Percentiles rank a stretch among this genome's conserved stretches.
These are phyloP conservation scores for Exophiala aquamarina DNA, from an alignment of 2,329 filamentous ascomycete species.

Conservation along the genomic window DNA sequence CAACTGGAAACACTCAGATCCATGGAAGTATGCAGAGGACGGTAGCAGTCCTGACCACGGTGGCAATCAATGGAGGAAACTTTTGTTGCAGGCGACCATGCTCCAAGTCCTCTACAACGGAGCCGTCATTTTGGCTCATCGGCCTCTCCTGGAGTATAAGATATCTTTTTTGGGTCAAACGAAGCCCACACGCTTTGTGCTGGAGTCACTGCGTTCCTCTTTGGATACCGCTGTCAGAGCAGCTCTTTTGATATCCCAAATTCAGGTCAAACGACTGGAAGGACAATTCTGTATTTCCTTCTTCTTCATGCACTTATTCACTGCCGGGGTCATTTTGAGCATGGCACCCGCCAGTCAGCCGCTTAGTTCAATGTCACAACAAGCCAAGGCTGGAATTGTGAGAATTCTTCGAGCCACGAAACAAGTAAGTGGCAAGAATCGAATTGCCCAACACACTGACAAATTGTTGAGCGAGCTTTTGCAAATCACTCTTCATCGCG, in stretches of 20 bases:
- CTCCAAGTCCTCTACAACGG: conserved; percentile 28
- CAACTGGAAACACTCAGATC: not conserved
- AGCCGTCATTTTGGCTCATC: conserved; percentile 26
- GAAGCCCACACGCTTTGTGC: not conserved
- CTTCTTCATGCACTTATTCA: conserved; percentile 22
- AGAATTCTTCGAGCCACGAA: conserved; percentile 30
- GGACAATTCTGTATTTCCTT: conserved; percentile 28
- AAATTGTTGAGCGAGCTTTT: conserved; percentile 29
- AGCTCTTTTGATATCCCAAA: conserved; percentile 31
- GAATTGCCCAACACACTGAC: conserved; percentile 29
- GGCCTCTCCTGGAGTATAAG: conserved; percentile 28
- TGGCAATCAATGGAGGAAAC: conserved; percentile 10
- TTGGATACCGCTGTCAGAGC: conserved; percentile 25
- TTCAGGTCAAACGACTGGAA: conserved; percentile 29
- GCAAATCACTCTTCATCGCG: conserved; percentile 25
- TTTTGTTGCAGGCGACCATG: conserved; percentile 19
- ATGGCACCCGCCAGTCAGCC: conserved; percentile 31
- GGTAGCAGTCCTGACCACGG: not conserved
- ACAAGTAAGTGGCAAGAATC: conserved; percentile 22
- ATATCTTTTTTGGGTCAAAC: conserved; percentile 8
- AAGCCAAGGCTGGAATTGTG: conserved; percentile 31
- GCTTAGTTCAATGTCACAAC: conserved; percentile 28
- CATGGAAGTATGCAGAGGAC: not conserved
- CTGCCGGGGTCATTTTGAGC: conserved; percentile 29
- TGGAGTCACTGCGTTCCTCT: not conserved